Evolutionary conservation across 164 flowering plant species (phyloP), one percentile per base, ranked within the genome.

Genomic region (Magnolia sinica): DNA sequence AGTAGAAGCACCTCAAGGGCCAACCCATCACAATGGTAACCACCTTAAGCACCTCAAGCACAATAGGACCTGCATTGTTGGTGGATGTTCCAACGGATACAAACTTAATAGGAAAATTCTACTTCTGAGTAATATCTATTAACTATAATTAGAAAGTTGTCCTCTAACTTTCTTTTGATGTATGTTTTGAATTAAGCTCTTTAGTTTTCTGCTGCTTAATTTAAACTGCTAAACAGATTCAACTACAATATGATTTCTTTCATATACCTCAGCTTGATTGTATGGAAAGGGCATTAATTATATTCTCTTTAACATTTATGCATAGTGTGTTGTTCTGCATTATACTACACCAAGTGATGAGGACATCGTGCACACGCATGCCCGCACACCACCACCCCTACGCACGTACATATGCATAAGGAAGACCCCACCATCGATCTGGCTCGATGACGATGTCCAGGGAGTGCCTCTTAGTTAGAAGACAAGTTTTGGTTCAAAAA

Each of bases 11-110:
- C n/a, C n/a, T n/a, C n/a, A n/a, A n/a, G n/a, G n/a, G n/a, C n/a
- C n/a, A n/a, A n/a, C n/a, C n/a, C n/a, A n/a, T n/a, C n/a, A n/a
- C n/a, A n/a, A n/a, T n/a, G n/a, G n/a, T n/a, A n/a, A n/a, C n/a
- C n/a, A n/a, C n/a, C n/a, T n/a, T n/a, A n/a, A n/a, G n/a, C n/a
- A n/a, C n/a, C n/a, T n/a, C n/a, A n/a, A n/a, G n/a, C n/a, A n/a
- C n/a, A 24, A 19, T 37, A 22, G 98, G 98, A 78, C 91, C 88
- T 61, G 98, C 92, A 14, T 79, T 95, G 71, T 70, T 95, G 51
- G 96, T 95, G 84, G 98, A 95, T 87, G 98, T 93, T 83, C 97
- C 99, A n/a, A 89, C 91, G 81, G 89, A 93, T 82, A 85, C 81
- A 74, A 93, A 95, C 81, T 86, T 95, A 75, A 95, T 98, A 22